These are phyloP conservation scores for Sclerotinia nivalis DNA, from an alignment of 2,329 filamentous ascomycete species.

Conservation along the genomic window DNA sequence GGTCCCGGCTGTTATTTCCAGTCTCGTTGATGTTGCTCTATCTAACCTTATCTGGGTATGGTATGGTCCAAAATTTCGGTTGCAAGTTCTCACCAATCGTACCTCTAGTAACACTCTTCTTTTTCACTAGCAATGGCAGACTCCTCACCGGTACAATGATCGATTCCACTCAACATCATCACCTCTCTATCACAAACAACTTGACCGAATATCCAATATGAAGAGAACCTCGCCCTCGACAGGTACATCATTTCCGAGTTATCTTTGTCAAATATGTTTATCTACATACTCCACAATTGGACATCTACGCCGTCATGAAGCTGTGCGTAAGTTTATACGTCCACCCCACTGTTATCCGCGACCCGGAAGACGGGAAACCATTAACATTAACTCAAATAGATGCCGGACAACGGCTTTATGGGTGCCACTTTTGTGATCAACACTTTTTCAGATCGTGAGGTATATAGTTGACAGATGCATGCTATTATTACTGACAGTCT, in stretches of 20 bases:
- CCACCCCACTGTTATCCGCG: background rate
- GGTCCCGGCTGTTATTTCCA: background rate
- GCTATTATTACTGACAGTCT: background rate
- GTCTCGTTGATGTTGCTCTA: background rate
- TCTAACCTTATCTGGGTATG: background rate
- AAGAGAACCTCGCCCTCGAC: constrained; percentile 12
- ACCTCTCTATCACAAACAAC: background rate
- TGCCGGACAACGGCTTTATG: constrained; percentile 6
- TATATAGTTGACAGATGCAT: background rate
- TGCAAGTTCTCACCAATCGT: background rate
- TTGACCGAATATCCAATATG: background rate
- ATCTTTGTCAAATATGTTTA: constrained; percentile 17
- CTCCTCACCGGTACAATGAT: background rate
- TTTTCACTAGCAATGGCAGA: background rate
- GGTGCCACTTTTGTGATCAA: constrained; percentile 16
- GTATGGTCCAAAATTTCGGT: background rate
- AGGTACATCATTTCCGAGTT: constrained; percentile 8
- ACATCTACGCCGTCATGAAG: constrained; percentile 21
- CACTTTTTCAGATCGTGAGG: constrained; percentile 17
- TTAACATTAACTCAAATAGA: constrained; percentile 5
- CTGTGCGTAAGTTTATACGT: constrained; percentile 10
- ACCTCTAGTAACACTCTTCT: too few species aligned
- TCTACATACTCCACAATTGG: constrained; percentile 20
- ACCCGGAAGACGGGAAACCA: background rate
- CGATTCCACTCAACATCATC: background rate